Base-by-base conservation (phyloP, 1,284 basidiomycete species). In the Malassezia cuniculi region DNA sequence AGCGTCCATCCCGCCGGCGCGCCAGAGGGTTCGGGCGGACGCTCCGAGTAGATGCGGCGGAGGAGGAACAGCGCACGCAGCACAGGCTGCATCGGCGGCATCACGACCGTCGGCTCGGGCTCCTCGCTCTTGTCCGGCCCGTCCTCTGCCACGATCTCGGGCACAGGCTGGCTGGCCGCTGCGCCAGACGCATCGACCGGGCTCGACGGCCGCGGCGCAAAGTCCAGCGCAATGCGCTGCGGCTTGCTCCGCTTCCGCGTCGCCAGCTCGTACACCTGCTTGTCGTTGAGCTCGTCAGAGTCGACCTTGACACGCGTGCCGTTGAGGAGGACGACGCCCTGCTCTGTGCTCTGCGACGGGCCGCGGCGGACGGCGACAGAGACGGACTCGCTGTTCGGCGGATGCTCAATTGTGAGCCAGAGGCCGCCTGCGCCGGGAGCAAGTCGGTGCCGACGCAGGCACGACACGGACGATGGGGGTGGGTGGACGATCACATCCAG, bases 351-450 rank as follows among this genome's bases (percentile, higher is more conserved):
- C 20, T 39, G 36, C 18, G 34, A 22, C 12, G 37, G 42, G 20
- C 81, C 83, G n/a, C 80, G 75, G 10, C 83, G 75, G 6, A 94
- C 79, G 2, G 69, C 70, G 18, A 72, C 59, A 42, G 82, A 77
- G 2, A 76, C 76, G 29, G 78, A 71, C 5, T 89, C 72, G 11
- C 12, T 12, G 31, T 82, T 78, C 17, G 78, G 78, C 3, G 84
- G 75, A 55, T 97, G 90, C 18, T 81, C 83, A 54, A 97, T 74
- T 0, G 85, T 90, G 16, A 97, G 70, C 93, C 93, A 99, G n/a
- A 94, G 70, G 0, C 90, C 90, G 6, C 93, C 89, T 3, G 89
- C 90, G 27, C 81, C 80, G 8, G 76, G 73, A 1, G 85, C 86
- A 8, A 97, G 73, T 14, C 81, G 76, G 68, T 97, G 90, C 22